phyloP scores from a whole-genome alignment of 2,329 filamentous ascomycete genomes.

The Cucurbitaria berberidis region DNA sequence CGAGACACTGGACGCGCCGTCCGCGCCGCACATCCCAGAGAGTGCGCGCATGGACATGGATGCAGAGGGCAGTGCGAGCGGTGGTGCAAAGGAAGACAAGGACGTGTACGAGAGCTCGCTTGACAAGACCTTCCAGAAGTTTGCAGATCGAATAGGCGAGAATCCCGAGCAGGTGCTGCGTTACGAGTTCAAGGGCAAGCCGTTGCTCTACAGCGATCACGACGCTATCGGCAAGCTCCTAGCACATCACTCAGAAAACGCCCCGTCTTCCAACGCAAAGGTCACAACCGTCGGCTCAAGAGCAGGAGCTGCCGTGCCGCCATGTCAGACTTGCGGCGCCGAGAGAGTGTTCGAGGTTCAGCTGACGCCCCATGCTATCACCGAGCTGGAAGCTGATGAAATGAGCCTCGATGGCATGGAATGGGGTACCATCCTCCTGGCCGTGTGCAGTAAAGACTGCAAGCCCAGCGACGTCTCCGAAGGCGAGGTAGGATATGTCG shows the following conservation, averaged over 20 bases:
- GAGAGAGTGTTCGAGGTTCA: conserved; percentile 88
- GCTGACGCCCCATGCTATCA: conserved; percentile 87
- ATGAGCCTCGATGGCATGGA: conserved; percentile 83
- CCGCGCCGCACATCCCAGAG: conserved; percentile 56
- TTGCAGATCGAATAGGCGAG: conserved; percentile 58
- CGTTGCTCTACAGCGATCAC: conserved; percentile 77
- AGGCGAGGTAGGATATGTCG: conserved; percentile 76
- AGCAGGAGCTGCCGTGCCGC: conserved; percentile 63
- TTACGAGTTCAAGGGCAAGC: conserved; percentile 57
- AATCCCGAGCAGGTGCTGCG: conserved; percentile 59
- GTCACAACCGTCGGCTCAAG: conserved; percentile 33
- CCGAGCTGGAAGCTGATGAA: conserved; percentile 80
- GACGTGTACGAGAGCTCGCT: conserved; percentile 56
- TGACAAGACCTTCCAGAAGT: conserved; percentile 59
- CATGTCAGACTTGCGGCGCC: conserved; percentile 77
- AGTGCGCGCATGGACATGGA: conserved; percentile 54
- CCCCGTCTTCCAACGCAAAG: conserved; percentile 31
- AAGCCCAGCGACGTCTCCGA: conserved; percentile 62
- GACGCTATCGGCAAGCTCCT: conserved; percentile 76
- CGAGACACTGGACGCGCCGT: conserved; percentile 75
- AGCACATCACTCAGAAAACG: conserved; percentile 38
- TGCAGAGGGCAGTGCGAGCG: conserved; percentile 33
- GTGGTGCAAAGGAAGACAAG: conserved; percentile 53
- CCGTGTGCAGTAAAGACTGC: conserved; percentile 83
- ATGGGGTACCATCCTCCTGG: conserved; percentile 92